Evolutionary conservation across 495 filamentous ascomycete species (phyloP), one percentile per base, ranked within the genome.

Genomic region (Cercophora samala): DNA sequence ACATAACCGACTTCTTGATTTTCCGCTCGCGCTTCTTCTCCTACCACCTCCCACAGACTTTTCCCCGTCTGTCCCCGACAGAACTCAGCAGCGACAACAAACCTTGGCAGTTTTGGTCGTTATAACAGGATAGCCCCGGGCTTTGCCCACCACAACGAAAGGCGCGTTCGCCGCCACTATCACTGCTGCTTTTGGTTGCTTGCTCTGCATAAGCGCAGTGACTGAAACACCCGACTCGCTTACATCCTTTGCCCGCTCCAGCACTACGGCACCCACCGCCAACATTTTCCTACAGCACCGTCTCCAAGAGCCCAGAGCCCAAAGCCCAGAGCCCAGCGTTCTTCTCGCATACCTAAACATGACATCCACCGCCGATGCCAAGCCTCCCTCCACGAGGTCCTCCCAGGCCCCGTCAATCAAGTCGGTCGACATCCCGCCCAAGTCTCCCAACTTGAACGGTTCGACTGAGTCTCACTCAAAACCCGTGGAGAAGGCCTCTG

Each of bases 381-480:
- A 76, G 69, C 74, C 77, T 13, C 75, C 81, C 13, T 79, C 80
- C 46, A 77, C 73, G 64, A 75, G 72, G 66, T 74, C 76, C 24
- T 83, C 81, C 24, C 80, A 81, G 53, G 75, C 81, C 17, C 80
- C 81, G 15, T 83, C 81, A 13, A 74, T 83, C 68, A 79, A 76
- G 69, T 83, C 81, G 4, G 66, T 80, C 67, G 80, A 82, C 29
- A 67, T 69, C 24, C 65, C 74, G 52, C 72, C 78, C 61, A 74
- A 69, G 67, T 78, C 81, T n/a, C 79, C 81, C 54, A 80, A 76
- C 19, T 65, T 79, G 56, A 71, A 81, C 72, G 79, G 79, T 69
- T 60, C 64, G 17, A 56, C 69, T 64, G 72, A 78, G 63, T 72
- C 63, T 18, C 23, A 69, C 65, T 71, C 75, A 66, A 83, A 76